Evolutionary conservation across 192 early-diverging fungal genomes (phyloP).

Genomic region (Linnemannia schmuckeri): DNA sequence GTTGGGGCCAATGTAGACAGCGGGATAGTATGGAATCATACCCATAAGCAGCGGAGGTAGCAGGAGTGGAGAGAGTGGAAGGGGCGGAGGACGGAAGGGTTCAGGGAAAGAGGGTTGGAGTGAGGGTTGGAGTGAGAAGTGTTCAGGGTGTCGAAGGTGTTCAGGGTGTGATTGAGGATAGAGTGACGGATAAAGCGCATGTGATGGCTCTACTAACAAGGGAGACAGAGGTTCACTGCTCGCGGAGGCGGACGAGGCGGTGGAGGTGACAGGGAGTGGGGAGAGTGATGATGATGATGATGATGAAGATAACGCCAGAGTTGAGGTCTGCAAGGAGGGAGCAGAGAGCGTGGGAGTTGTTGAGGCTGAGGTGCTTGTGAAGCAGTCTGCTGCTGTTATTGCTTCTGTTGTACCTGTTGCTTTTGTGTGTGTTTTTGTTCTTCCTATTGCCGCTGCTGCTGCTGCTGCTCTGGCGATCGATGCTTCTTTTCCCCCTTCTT

Average conservation of each 20-base stretch:
- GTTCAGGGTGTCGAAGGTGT: not conserved
- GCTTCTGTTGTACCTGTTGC: not conserved
- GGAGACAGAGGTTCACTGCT: not conserved
- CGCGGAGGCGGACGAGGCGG: not conserved
- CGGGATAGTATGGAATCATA: constrained; percentile 46
- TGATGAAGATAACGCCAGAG: not conserved
- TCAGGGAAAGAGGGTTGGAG: not conserved
- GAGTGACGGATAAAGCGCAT: not conserved
- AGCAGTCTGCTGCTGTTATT: not conserved
- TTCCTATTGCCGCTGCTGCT: not conserved
- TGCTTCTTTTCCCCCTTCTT: not conserved
- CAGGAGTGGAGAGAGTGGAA: not conserved
- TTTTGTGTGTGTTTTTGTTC: not conserved
- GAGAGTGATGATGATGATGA: not conserved
- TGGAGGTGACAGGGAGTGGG: not conserved
- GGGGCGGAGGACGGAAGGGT: not conserved
- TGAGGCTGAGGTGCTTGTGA: not conserved
- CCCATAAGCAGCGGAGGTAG: not conserved
- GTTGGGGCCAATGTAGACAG: constrained; percentile 46
- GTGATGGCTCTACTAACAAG: not conserved
- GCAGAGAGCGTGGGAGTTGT: constrained; percentile 3
- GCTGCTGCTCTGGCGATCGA: not conserved
- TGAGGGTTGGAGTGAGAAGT: not conserved
- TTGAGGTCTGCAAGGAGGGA: not conserved
- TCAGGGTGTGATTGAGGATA: not conserved